A percentile compares a stretch with the other conserved stretches of the same genome.
These are phyloP conservation scores for Lolium perenne DNA, from an alignment of 176 grass and related monocot genomes.

Conservation along the genomic window DNA sequence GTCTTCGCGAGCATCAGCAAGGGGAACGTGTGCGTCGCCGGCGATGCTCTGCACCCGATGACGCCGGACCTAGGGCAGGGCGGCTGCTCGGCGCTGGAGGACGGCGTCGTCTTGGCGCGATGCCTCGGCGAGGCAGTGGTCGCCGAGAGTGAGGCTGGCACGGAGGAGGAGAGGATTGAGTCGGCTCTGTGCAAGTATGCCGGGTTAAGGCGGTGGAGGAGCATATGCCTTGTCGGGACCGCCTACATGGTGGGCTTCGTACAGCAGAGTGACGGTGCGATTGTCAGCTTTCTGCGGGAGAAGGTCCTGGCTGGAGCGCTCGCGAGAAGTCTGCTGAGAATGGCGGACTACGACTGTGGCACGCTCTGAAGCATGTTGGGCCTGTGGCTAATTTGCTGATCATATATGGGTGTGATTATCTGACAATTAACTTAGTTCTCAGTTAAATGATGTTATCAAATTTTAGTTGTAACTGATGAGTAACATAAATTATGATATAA, in stretches of 20 bases:
- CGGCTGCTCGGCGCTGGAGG: constrained; percentile 72
- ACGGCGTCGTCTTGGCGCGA: constrained; percentile 53
- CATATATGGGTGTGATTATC: too few species aligned
- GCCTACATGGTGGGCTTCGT: constrained; percentile 58
- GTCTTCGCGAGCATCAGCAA: not conserved
- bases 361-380: not conserved
- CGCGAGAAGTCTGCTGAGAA: constrained; percentile 35
- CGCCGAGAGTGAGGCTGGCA: not conserved
- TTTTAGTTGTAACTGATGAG: too few species aligned
- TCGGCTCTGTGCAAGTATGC: constrained; percentile 53
- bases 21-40: not conserved
- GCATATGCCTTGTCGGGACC: constrained; percentile 43
- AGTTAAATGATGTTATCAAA: too few species aligned
- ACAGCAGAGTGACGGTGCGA: constrained; percentile 52
- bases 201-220: constrained; percentile 59
- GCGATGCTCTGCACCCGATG: constrained; percentile 63
- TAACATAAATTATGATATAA: too few species aligned
- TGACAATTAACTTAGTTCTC: too few species aligned
- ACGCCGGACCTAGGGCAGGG: constrained; percentile 86
- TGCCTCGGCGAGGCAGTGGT: constrained; percentile 37
- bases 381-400: too few species aligned
- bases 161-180: not conserved
- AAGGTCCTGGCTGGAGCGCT: constrained; percentile 49
- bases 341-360: constrained; percentile 50
- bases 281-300: constrained; percentile 57